phyloP scores from a whole-genome alignment of 2,329 filamentous ascomycete species.

The Verticillium zaregamsianum region DNA sequence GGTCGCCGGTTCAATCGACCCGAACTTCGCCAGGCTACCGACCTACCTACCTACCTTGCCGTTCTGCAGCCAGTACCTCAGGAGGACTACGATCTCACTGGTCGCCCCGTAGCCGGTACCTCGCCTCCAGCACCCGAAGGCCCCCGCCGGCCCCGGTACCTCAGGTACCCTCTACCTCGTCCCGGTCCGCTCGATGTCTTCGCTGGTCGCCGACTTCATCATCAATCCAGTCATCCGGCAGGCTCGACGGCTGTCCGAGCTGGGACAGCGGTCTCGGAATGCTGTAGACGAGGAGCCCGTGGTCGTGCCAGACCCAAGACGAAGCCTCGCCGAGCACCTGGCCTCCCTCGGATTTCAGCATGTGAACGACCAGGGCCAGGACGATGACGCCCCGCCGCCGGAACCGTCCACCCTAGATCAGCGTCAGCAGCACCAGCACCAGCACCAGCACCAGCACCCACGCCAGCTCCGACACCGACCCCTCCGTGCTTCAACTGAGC shows the following conservation, averaged over 20 bases:
- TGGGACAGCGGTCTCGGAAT: neutral
- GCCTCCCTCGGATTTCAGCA: neutral
- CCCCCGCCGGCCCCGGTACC: neutral
- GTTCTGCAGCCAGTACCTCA: no score
- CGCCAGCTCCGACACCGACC: neutral
- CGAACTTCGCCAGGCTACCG: neutral
- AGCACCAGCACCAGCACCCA: neutral
- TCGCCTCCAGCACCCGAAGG: neutral
- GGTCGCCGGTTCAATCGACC: neutral
- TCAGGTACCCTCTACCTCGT: neutral
- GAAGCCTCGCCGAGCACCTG: neutral
- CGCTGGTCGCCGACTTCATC: constrained; percentile 60
- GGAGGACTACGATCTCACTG: no score
- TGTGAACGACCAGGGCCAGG: neutral
- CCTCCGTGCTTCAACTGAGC: neutral
- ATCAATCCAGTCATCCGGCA: constrained; percentile 64
- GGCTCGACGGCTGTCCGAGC: constrained; percentile 58
- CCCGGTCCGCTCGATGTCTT: constrained; percentile 46
- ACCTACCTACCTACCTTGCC: no score
- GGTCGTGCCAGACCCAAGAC: neutral
- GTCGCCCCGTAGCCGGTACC: neutral
- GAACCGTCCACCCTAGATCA: neutral
- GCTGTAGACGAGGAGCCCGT: neutral
- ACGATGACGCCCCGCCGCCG: neutral
- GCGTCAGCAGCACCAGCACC: neutral